Conservation (phyloP, 306 rosid genomes). For the Leucaena leucocephala region DNA sequence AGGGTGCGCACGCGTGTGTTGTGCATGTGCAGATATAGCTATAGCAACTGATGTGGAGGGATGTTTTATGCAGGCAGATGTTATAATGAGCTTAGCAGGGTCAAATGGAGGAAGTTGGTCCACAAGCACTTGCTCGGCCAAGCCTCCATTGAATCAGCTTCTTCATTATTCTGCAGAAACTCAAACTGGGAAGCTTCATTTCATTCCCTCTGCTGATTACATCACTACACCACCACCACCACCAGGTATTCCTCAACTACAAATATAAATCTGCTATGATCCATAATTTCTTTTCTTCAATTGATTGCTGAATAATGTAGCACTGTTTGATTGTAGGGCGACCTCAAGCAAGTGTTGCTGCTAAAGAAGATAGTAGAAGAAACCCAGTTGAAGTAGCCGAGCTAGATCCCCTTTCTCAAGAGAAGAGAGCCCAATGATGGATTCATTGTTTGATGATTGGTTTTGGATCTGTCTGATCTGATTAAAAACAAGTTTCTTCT, state of each 20-base stretch:
- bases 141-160: background rate
- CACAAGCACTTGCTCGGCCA: conserved; percentile 7
- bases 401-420: conserved; percentile 2
- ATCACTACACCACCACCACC: background rate
- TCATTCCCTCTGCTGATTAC: background rate
- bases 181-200: conserved; percentile 7
- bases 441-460: background rate
- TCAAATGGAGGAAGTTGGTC: conserved; percentile 18
- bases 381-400: background rate
- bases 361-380: conserved; percentile 1
- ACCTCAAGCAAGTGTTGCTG: background rate
- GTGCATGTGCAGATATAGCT: background rate
- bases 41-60: background rate
- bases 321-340: background rate
- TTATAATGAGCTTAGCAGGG: conserved; percentile 20
- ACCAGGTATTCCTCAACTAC: background rate
- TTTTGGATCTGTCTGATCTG: background rate
- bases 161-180: background rate
- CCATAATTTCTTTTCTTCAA: background rate
- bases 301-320: background rate
- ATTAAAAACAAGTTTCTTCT: background rate
- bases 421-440: background rate
- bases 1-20: background rate
- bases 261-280: background rate
- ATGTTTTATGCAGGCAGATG: conserved; percentile 17